Conservation (phyloP, 306 rosid genomes). For the Glycyrrhiza uralensis region DNA sequence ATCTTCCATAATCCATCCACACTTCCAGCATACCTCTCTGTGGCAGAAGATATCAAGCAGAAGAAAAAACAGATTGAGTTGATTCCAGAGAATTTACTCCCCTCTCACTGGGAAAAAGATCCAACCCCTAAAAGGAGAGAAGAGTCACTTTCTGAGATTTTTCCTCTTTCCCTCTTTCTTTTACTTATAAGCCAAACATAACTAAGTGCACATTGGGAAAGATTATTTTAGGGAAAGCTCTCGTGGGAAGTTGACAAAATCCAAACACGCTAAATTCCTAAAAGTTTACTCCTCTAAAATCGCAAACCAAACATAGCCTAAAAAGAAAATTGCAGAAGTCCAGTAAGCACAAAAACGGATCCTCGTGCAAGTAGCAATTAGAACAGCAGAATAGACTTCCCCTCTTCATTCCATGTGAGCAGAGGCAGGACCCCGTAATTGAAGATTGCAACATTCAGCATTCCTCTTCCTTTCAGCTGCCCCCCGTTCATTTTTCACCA, state of each 20-base stretch:
- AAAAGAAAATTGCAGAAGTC: background rate
- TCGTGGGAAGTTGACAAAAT: background rate
- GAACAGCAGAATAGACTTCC: constrained; percentile 3
- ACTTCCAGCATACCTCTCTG: constrained; percentile 60
- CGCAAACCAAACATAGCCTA: background rate
- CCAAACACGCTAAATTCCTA: too few species aligned
- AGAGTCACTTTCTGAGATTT: background rate
- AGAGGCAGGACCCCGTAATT: background rate
- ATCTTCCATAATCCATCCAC: constrained; percentile 61
- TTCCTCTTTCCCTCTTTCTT: background rate
- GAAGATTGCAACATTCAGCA: background rate
- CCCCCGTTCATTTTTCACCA: background rate
- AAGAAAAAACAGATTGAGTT: too few species aligned
- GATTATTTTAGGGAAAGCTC: background rate
- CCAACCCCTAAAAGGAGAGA: background rate
- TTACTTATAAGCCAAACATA: background rate
- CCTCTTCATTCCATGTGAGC: background rate
- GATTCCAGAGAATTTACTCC: too few species aligned
- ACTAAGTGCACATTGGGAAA: background rate
- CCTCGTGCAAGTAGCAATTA: background rate
- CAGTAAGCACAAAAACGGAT: background rate
- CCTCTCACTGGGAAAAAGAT: background rate
- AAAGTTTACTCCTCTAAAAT: too few species aligned
- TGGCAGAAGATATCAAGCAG: too few species aligned
- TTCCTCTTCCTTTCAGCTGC: constrained; percentile 6